Base-by-base conservation (phyloP, 306 rosid genomes). In the Prunus mume region DNA sequence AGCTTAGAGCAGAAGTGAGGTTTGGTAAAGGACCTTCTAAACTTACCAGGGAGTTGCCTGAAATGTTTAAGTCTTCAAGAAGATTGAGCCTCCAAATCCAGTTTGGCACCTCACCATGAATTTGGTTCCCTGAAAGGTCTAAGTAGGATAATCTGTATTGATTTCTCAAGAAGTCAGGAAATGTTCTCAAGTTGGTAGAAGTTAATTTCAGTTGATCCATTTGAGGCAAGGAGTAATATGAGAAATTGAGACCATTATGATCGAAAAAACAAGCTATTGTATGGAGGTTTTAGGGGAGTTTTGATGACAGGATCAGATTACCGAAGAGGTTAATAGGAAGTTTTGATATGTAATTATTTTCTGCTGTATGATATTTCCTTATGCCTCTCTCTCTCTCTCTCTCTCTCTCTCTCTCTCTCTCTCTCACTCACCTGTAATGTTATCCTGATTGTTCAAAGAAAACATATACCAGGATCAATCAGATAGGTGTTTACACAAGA, bases 171-270 rank as follows among this genome's bases (percentile, higher is more conserved):
- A 69, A 22, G 13, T 25, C 58, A 47, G 74, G 74, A 28, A 28
- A 69, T 14, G n/a, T 49, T 69, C 24, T 49, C 55, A 69, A 3
- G 10, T 49, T 69, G 15, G 43, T 25, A 69, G 62, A 69, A 47
- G 0, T 1, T 9, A 69, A 52, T 9, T 0, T 15, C 51, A 49
- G 2, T n/a, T 0, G 0, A 0, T 0, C 0, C 0, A 69, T 24
- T 15, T 14, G 32, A 14, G 57, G 73, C 25, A 25, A 13, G 30
- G 73, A 69, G 24, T 41, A 22, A 52, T 46, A 49, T 14, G 52
- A 24, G 9, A 38, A 10, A 69, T 12, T 50, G 13, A 12, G 15
- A 24, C 20, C 73, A 15, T 9, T 25, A 12, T 6, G 2, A 49
- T 13, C 19, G 0, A 69, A 14, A 3, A 3, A 51, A 46, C 28